These are phyloP conservation scores for Leishmania arabica DNA, from an alignment of 208 protist species.

Conservation along the genomic window DNA sequence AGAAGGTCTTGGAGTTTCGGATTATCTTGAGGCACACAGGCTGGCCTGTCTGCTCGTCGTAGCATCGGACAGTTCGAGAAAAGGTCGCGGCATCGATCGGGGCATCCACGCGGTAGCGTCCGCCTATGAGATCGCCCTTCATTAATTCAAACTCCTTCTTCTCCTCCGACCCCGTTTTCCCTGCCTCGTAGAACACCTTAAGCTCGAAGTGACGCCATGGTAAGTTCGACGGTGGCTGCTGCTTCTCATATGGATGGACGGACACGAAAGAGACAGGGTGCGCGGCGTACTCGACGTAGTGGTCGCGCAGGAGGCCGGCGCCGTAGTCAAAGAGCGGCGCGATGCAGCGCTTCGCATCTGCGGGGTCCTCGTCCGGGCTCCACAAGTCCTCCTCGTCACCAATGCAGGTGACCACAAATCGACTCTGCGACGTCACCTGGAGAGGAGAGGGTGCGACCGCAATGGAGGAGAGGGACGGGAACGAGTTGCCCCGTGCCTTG, in stretches of 20 bases:
- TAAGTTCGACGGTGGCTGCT: slow-evolving; percentile 41
- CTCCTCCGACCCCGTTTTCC: slow-evolving; percentile 76
- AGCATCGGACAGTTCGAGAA: slow-evolving; percentile 76
- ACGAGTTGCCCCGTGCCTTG: slow-evolving; percentile 18
- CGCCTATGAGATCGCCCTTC: slow-evolving; percentile 70
- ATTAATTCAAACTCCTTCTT: slow-evolving; percentile 79
- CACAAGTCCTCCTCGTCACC: slow-evolving; percentile 56
- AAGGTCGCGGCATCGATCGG: slow-evolving; percentile 90
- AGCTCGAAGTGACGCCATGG: slow-evolving; percentile 51
- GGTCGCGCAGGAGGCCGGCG: slow-evolving; percentile 43
- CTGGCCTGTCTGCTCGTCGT: slow-evolving; percentile 60
- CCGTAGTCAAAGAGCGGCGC: slow-evolving; percentile 50
- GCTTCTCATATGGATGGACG: slow-evolving; percentile 56
- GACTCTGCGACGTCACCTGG: slow-evolving; percentile 6
- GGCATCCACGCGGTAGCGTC: slow-evolving; percentile 86
- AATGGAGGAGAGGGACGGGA: slow-evolving; percentile 14
- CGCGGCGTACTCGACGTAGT: slow-evolving; percentile 32
- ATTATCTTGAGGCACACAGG: slow-evolving; percentile 95
- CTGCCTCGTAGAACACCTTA: slow-evolving; percentile 63
- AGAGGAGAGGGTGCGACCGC: slow-evolving; percentile 3
- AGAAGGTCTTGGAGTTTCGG: slow-evolving; percentile 94
- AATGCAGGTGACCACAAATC: slow-evolving; percentile 40
- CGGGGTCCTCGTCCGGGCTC: slow-evolving; percentile 16
- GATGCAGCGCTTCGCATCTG: slow-evolving; percentile 15
- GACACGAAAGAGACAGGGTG: slow-evolving; percentile 38